Percentiles rank a stretch among this genome's conserved stretches.
Evolutionary conservation across 2,329 filamentous ascomycete species (phyloP).

Genomic region (Plenodomus biglobosus): DNA sequence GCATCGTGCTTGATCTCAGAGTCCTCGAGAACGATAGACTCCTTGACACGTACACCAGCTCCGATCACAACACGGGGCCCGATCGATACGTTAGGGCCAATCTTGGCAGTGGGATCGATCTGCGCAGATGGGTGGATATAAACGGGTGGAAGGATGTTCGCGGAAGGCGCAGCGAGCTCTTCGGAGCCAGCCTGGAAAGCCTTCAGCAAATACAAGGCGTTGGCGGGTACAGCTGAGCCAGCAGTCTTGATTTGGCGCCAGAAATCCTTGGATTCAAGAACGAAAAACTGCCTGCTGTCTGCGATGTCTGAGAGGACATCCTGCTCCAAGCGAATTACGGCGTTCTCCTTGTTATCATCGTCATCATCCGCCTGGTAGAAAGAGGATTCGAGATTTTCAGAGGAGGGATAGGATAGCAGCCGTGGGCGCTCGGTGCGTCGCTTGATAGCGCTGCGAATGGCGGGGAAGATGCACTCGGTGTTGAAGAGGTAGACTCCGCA

Average conservation of each 20-base stretch:
- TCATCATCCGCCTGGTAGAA: slow-evolving; percentile 64
- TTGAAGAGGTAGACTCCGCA: slow-evolving; percentile 98
- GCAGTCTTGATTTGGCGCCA: slow-evolving; percentile 99
- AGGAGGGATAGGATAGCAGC: slow-evolving; percentile 91
- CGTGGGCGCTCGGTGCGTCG: slow-evolving; percentile 88
- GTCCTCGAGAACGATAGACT: slow-evolving; percentile 93
- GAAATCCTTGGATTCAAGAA: slow-evolving; percentile 98
- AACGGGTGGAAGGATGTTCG: slow-evolving; percentile 87
- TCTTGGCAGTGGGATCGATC: slow-evolving; percentile 92
- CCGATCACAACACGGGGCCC: slow-evolving; percentile 85
- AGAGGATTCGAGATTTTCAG: slow-evolving; percentile 81
- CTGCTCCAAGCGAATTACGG: slow-evolving; percentile 93
- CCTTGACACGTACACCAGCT: slow-evolving; percentile 88
- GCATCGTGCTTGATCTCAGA: slow-evolving; percentile 95
- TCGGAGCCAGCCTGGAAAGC: slow-evolving; percentile 79
- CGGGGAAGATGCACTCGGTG: slow-evolving; percentile 93
- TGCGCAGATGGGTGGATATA: slow-evolving; percentile 91
- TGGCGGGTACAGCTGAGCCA: slow-evolving; percentile 93
- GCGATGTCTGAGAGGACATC: slow-evolving; percentile 94
- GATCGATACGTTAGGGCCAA: slow-evolving; percentile 95
- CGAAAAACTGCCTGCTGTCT: slow-evolving; percentile 97
- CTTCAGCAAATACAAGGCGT: slow-evolving; percentile 94
- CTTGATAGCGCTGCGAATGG: slow-evolving; percentile 92
- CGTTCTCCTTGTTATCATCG: slow-evolving; percentile 73
- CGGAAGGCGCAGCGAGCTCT: slow-evolving; percentile 79